Conservation (phyloP, 2,329 filamentous ascomycete species). For the Ophiostoma montium region DNA sequence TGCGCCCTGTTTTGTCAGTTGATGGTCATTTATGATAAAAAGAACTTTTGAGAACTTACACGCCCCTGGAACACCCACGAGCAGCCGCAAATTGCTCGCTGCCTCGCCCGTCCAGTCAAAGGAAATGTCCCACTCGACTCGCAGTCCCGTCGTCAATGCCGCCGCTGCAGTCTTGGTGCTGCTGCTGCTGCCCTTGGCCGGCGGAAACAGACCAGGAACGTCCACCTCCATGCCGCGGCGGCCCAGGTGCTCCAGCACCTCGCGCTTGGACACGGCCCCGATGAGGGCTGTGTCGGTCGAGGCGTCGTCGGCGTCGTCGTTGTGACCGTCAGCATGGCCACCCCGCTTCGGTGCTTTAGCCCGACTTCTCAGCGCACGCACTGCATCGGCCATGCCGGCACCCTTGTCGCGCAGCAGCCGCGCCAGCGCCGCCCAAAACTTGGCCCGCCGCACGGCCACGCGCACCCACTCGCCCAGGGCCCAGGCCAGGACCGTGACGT, state of each 20-base stretch:
- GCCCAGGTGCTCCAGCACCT: slow-evolving; percentile 40
- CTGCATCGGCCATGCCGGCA: slow-evolving; percentile 17
- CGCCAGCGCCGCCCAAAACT: slow-evolving; percentile 46
- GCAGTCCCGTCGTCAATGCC: slow-evolving; percentile 25
- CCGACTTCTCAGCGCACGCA: slow-evolving; percentile 16
- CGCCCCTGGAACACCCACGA: slow-evolving; percentile 42
- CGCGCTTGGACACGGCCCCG: slow-evolving; percentile 21
- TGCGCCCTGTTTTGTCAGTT: slow-evolving; percentile 34
- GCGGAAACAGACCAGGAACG: slow-evolving; percentile 24
- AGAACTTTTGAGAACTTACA: slow-evolving; percentile 36
- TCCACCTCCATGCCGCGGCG: slow-evolving; percentile 37
- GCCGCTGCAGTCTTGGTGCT: background rate
- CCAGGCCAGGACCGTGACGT: slow-evolving; percentile 49
- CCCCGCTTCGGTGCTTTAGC: slow-evolving; percentile 11
- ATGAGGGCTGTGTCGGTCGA: slow-evolving; percentile 10
- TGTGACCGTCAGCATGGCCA: slow-evolving; percentile 9
- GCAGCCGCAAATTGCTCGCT: slow-evolving; percentile 39
- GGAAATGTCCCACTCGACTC: slow-evolving; percentile 46
- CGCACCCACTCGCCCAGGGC: slow-evolving; percentile 56
- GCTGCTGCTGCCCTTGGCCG: slow-evolving; percentile 12
- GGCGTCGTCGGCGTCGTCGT: slow-evolving; percentile 14
- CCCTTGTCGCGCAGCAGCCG: slow-evolving; percentile 28
- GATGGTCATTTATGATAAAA: background rate
- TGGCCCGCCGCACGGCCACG: slow-evolving; percentile 42
- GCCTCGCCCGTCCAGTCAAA: slow-evolving; percentile 66